phyloP scores from a whole-genome alignment of 257 asterid genomes.

The Nicotiana paniculata region DNA sequence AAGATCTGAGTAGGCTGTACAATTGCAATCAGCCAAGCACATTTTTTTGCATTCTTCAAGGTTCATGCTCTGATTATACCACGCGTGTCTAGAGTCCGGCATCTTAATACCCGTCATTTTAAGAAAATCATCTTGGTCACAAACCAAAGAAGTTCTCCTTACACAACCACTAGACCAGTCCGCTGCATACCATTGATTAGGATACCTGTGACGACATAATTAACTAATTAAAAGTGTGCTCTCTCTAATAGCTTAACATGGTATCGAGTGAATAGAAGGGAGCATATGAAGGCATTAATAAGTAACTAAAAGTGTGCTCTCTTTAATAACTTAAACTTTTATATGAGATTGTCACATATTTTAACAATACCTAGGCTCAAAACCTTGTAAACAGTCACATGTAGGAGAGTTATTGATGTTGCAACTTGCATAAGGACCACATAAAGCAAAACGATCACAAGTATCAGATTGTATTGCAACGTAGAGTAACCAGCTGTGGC shows the following conservation, averaged over 20 bases:
- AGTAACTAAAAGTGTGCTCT: slow-evolving; percentile 13
- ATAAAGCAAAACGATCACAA: slow-evolving; percentile 21
- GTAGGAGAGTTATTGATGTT: slow-evolving; percentile 4
- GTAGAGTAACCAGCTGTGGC: slow-evolving; percentile 19
- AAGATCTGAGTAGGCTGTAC: slow-evolving; percentile 18
- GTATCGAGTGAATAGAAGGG: no score
- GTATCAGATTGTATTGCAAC: slow-evolving; percentile 16
- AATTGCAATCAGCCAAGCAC: slow-evolving; percentile 13
- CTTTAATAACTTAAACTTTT: neutral
- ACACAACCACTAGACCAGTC: slow-evolving; percentile 32
- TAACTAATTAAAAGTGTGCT: slow-evolving; percentile 10
- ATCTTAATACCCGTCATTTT: slow-evolving; percentile 18
- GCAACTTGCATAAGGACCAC: slow-evolving; percentile 27
- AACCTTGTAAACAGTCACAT: slow-evolving; percentile 24
- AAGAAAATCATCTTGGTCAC: slow-evolving; percentile 22
- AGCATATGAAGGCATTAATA: neutral
- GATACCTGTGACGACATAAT: slow-evolving; percentile 8
- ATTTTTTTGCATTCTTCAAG: slow-evolving; percentile 20
- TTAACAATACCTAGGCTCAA: slow-evolving; percentile 15
- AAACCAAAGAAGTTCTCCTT: slow-evolving; percentile 17
- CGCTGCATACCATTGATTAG: slow-evolving; percentile 13
- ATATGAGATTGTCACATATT: neutral
- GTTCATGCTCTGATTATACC: slow-evolving; percentile 17
- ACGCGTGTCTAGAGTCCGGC: slow-evolving; percentile 17
- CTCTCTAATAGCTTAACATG: neutral